A percentile compares a stretch with the other conserved stretches of the same genome.
Conservation (phyloP, 2,329 filamentous ascomycete species). For the Ophiobolus disseminans region DNA sequence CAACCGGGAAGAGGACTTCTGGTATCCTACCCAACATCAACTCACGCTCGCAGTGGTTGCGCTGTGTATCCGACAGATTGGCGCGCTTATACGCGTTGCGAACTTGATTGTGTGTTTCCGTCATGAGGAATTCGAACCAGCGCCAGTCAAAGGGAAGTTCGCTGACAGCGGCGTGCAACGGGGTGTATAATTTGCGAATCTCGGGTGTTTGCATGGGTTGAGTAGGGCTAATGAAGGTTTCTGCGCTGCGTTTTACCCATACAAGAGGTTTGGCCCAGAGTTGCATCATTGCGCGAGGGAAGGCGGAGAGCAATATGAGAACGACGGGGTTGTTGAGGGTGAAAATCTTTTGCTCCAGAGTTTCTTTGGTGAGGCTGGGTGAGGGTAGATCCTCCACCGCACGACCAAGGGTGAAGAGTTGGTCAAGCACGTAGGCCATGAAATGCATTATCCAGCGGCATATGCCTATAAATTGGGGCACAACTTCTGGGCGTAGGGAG, state of each 20-base stretch:
- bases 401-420: conserved; percentile 50
- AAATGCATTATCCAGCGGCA: conserved; percentile 79
- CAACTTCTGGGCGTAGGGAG: conserved; percentile 41
- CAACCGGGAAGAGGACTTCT: conserved; percentile 56
- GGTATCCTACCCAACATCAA: conserved; percentile 62
- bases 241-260: conserved; percentile 40
- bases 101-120: conserved; percentile 71
- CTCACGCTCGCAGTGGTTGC: conserved; percentile 59
- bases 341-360: conserved; percentile 34
- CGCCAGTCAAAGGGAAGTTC: conserved; percentile 53
- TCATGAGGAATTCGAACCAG: conserved; percentile 56
- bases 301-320: conserved; percentile 42
- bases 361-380: conserved; percentile 48
- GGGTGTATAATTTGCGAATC: conserved; percentile 54
- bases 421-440: conserved; percentile 62
- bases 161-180: conserved; percentile 41
- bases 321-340: conserved; percentile 46
- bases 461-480: conserved; percentile 64
- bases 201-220: conserved; percentile 52
- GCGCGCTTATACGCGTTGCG: conserved; percentile 61
- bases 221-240: conserved; percentile 38
- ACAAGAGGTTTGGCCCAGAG: conserved; percentile 41
- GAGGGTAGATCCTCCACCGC: conserved; percentile 22
- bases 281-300: conserved; percentile 48
- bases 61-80: conserved; percentile 53